phyloP scores from a whole-genome alignment of 257 asterid species.

The Scutellaria galericulata region DNA sequence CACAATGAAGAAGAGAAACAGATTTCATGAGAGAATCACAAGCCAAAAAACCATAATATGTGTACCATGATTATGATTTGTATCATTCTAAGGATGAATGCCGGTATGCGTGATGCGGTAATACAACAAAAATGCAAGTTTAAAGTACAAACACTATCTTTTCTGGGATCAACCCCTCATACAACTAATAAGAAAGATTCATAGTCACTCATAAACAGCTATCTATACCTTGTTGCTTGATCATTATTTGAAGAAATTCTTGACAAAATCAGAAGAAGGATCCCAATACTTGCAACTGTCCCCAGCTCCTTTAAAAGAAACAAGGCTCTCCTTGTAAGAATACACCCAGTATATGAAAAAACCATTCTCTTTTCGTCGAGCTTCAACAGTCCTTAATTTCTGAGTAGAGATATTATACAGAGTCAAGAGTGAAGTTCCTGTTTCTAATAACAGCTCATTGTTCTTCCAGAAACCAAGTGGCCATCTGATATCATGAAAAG shows the following conservation, averaged over 20 bases:
- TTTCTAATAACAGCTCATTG: slow-evolving; percentile 45
- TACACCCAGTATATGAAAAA: slow-evolving; percentile 47
- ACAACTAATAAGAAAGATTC: not conserved
- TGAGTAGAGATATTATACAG: slow-evolving; percentile 28
- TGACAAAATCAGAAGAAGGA: slow-evolving; percentile 38
- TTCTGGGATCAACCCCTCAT: not conserved
- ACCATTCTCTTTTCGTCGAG: slow-evolving; percentile 41
- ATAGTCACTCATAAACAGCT: not conserved
- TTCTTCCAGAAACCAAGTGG: slow-evolving; percentile 52
- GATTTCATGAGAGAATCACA: too few relatives aligned
- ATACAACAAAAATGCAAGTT: not conserved
- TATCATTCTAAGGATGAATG: too few relatives aligned
- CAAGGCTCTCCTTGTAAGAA: slow-evolving; percentile 52
- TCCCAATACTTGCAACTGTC: slow-evolving; percentile 43
- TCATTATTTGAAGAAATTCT: slow-evolving; percentile 36
- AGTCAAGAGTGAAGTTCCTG: slow-evolving; percentile 37
- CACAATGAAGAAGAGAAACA: too few relatives aligned
- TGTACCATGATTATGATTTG: too few relatives aligned
- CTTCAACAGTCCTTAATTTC: slow-evolving; percentile 38
- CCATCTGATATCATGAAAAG: slow-evolving; percentile 45
- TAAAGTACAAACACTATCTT: not conserved
- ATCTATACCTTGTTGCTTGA: slow-evolving; percentile 23
- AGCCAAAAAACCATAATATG: too few relatives aligned
- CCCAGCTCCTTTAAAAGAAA: slow-evolving; percentile 41
- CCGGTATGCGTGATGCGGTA: too few relatives aligned